These are phyloP conservation scores for Alternaria atra DNA, from an alignment of 2,329 filamentous ascomycete species.

Conservation along the genomic window DNA sequence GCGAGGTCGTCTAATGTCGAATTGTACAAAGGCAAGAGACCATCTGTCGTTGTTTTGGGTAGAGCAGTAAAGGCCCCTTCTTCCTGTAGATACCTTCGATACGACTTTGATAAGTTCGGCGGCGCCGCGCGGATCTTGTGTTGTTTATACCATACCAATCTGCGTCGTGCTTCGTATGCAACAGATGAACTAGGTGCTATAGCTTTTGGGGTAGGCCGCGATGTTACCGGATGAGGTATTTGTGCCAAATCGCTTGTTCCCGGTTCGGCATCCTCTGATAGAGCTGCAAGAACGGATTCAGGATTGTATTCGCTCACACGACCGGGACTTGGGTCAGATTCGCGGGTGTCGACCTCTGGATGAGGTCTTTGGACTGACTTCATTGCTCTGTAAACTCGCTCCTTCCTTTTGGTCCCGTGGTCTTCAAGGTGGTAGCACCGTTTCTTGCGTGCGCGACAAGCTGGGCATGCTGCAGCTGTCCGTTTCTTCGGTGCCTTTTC, in stretches of 20 bases:
- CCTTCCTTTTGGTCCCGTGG: not conserved
- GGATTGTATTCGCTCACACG: constrained; percentile 15
- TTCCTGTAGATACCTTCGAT: constrained; percentile 8
- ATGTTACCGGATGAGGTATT: not conserved
- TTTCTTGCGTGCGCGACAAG: constrained; percentile 12
- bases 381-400: not conserved
- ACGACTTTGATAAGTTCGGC: not conserved
- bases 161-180: constrained; percentile 1
- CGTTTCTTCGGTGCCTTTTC: not conserved
- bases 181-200: not conserved
- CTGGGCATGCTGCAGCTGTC: constrained; percentile 1
- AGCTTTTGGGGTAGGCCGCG: not conserved
- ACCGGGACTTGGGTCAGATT: constrained; percentile 1
- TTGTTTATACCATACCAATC: constrained; percentile 9
- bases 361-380: not conserved
- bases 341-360: not conserved
- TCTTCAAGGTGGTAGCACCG: constrained; percentile 3
- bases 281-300: constrained; percentile 8
- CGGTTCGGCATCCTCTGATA: constrained; percentile 7
- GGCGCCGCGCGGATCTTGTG: not conserved
- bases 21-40: constrained; percentile 4
- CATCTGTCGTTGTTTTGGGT: constrained; percentile 5
- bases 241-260: not conserved
- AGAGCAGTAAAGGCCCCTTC: constrained; percentile 5
- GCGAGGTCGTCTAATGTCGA: constrained; percentile 7